Base-by-base conservation (phyloP, 129 eudicot species). In the Helichrysum umbraculigerum region DNA sequence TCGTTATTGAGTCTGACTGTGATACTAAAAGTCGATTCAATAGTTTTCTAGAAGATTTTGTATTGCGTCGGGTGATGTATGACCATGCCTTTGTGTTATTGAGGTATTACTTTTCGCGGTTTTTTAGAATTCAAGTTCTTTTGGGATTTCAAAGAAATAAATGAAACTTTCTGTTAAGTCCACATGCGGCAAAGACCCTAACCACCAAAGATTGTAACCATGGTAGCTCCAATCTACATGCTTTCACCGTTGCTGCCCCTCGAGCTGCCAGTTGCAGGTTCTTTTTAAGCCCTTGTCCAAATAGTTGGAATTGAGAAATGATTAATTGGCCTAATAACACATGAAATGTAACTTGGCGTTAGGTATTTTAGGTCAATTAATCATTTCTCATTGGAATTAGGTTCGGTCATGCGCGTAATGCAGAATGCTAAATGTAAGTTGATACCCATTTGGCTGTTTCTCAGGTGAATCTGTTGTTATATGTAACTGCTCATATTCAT, bases 31-130 rank as follows among this genome's bases (percentile, higher is more conserved):
- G 50, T 54, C 1, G 12, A 3, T 71, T 72, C 16, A n/a, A 33
- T 72, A 56, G 71, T 67, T 67, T 2, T 67, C 28, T 57, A 3
- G 54, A 47, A 12, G 54, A 47, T 47, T 47, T 47, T 57, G 62
- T 20, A n/a, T 16, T 20, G 29, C 62, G 3, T 3, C 4, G 29
- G 29, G 62, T 57, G 4, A 57, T 57, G 28, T 21, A 21, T n/a
- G 62, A 57, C 29, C 62, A 57, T 57, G 12, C 22, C 28, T 57
- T 57, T 57, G 62, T 57, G 28, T 57, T 57, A 57, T 56, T 57
- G 4, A 21, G 62, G 62, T 57, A 11, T 20, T 3, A 20, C 28
- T 20, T 19, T 57, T 19, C 28, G 12, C 62, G 22, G 62, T n/a
- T 57, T n/a, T 19, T n/a, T 47, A 47, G 54, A 47, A 47, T 14